phyloP scores from a whole-genome alignment of 1,284 basidiomycete genomes.

The Papiliotrema flavescens region DNA sequence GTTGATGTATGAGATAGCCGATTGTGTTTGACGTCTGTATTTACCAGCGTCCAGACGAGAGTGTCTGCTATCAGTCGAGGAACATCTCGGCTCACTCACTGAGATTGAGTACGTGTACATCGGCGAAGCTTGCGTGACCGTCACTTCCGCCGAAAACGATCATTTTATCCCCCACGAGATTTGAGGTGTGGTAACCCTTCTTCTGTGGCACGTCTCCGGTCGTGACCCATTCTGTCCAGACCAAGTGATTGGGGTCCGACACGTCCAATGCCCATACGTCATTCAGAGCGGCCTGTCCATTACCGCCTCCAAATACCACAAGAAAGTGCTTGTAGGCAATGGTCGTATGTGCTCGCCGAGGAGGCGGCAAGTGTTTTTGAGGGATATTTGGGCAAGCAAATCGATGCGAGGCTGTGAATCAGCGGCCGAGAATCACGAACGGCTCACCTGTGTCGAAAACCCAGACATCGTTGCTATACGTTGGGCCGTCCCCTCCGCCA shows the following conservation, averaged over 20 bases:
- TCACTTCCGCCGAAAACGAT: conserved; percentile 50
- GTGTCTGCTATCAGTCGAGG: conserved; percentile 55
- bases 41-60: conserved; percentile 65
- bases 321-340: conserved; percentile 70
- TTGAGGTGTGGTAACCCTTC: conserved; percentile 87
- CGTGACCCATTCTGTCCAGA: conserved; percentile 55
- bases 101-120: conserved; percentile 81
- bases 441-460: conserved; percentile 67
- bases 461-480: conserved; percentile 61
- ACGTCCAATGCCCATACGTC: conserved; percentile 83
- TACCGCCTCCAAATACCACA: conserved; percentile 88
- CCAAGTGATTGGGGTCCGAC: conserved; percentile 32
- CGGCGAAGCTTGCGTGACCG: conserved; percentile 65
- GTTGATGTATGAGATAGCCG: conserved; percentile 83
- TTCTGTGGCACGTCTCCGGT: conserved; percentile 52
- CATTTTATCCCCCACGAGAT: conserved; percentile 71
- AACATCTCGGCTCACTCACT: conserved; percentile 54
- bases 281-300: conserved; percentile 80
- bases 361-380: conserved; percentile 54
- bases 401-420: conserved; percentile 53
- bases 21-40: conserved; percentile 58
- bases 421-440: not conserved
- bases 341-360: conserved; percentile 81
- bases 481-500: conserved; percentile 77
- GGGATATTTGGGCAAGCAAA: conserved; percentile 55